These are phyloP conservation scores for Setaria viridis DNA, from an alignment of 202 grass and related monocot species.

Conservation along the genomic window DNA sequence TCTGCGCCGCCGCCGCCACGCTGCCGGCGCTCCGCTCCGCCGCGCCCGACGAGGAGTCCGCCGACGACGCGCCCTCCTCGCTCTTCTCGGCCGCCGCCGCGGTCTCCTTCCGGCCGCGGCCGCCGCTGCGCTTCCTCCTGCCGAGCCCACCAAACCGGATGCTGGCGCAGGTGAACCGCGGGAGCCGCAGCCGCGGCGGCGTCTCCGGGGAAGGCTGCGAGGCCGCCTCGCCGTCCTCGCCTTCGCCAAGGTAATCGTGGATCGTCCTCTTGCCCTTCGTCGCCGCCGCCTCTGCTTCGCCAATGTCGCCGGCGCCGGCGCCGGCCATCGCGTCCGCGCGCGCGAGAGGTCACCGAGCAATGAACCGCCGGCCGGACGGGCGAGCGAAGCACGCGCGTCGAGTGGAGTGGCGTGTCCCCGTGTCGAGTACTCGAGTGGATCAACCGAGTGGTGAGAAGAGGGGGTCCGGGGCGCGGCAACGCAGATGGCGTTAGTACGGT, in stretches of 20 bases:
- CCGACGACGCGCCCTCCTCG: neutral
- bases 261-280: slow-evolving; percentile 39
- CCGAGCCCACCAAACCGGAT: slow-evolving; percentile 41
- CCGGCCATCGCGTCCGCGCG: slow-evolving; percentile 11
- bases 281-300: neutral
- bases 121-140: slow-evolving; percentile 27
- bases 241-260: slow-evolving; percentile 38
- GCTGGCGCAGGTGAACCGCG: slow-evolving; percentile 49
- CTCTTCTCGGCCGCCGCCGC: neutral
- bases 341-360: neutral
- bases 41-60: slow-evolving; percentile 27
- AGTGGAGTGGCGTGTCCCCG: neutral
- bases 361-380: neutral
- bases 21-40: neutral
- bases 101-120: neutral
- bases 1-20: neutral
- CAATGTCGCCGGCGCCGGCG: neutral
- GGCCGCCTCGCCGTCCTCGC: neutral
- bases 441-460: neutral
- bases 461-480: neutral
- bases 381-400: neutral
- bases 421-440: neutral
- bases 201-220: slow-evolving; percentile 21
- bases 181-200: slow-evolving; percentile 47
- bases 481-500: slow-evolving; percentile 35